phyloP scores from a whole-genome alignment of 2,329 filamentous ascomycete genomes.

The Aspergillus cejpii region DNA sequence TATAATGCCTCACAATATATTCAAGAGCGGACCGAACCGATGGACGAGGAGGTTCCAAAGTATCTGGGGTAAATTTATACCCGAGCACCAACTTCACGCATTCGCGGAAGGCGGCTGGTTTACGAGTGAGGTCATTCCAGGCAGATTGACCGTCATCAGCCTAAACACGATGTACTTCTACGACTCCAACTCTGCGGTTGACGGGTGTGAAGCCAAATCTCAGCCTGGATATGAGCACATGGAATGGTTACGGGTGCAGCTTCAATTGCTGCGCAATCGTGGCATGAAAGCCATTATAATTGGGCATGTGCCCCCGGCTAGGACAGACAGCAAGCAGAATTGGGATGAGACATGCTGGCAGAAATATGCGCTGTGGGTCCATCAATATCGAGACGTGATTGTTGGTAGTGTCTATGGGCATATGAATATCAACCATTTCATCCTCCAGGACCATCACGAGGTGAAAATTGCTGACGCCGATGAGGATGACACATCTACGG shows the following conservation, averaged over 20 bases:
- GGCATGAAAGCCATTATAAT: slow-evolving; percentile 92
- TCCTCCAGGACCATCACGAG: slow-evolving; percentile 77
- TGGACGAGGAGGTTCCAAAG: slow-evolving; percentile 72
- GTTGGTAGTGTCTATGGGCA: slow-evolving; percentile 76
- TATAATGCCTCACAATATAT: slow-evolving; percentile 92
- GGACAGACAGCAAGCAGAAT: slow-evolving; percentile 72
- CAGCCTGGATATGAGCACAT: slow-evolving; percentile 92
- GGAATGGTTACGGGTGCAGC: slow-evolving; percentile 88
- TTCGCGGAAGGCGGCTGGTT: slow-evolving; percentile 95
- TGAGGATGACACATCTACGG: slow-evolving; percentile 14
- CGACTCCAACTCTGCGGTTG: slow-evolving; percentile 83
- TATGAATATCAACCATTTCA: slow-evolving; percentile 98
- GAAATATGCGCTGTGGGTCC: slow-evolving; percentile 86
- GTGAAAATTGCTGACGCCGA: slow-evolving; percentile 53
- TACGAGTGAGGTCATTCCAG: slow-evolving; percentile 81
- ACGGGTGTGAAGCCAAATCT: slow-evolving; percentile 70
- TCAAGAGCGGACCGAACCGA: slow-evolving; percentile 74
- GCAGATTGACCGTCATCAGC: slow-evolving; percentile 80
- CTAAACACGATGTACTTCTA: slow-evolving; percentile 97
- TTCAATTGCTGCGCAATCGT: slow-evolving; percentile 71
- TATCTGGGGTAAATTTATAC: slow-evolving; percentile 82
- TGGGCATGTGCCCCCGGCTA: slow-evolving; percentile 86
- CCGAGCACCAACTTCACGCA: slow-evolving; percentile 81
- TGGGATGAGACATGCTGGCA: slow-evolving; percentile 99
- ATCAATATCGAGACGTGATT: slow-evolving; percentile 85